Evolutionary conservation across 2,329 filamentous ascomycete species (phyloP), one percentile per base, ranked within the genome.

Genomic region (Trichoderma polysporum): DNA sequence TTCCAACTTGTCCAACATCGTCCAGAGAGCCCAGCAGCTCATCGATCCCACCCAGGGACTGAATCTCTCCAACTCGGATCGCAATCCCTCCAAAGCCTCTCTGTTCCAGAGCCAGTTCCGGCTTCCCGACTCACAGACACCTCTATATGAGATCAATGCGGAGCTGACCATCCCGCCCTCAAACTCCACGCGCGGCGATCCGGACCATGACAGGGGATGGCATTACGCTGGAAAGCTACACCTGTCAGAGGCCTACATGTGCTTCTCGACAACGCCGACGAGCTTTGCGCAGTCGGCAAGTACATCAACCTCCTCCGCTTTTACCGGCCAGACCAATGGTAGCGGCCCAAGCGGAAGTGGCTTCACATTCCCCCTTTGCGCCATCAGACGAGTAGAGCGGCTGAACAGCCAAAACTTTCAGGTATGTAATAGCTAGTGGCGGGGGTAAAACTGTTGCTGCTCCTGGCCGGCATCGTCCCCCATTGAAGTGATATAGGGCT

Each of bases 71-170:
- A 86, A 89, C 74, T 88, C 90, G 68, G 92, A 95, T 79, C 87
- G 87, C 70, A 91, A 92, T 77, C 93, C 94, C 58, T 94, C 94
- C 76, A 98, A 97, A 82, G 89, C 93, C 66, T 90, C 91, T 60
- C 88, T 98, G 68, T 99, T 98, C 82, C 93, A 95, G 81, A 90
- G 91, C 78, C 95, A 99, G 80, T 99, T 99, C 83, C 92, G 95
- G 71, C 90, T 99, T 37, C 95, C 95, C 53, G 89, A 93, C 75
- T 91, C 92, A 45, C 94, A 99, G 80, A 94, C 91, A 70, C 95
- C 95, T 66, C 86, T 98, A 67, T 93, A 96, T 81, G 95, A 99
- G 83, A 97, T 99, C 80, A 93, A 91, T 69, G 94, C 95, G 75
- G 95, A 99, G 83, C 88, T 99, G 68, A 96, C 93, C 66, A 91